Conservation (phyloP, 2,329 filamentous ascomycete species). For the Monosporascus sp. region DNA sequence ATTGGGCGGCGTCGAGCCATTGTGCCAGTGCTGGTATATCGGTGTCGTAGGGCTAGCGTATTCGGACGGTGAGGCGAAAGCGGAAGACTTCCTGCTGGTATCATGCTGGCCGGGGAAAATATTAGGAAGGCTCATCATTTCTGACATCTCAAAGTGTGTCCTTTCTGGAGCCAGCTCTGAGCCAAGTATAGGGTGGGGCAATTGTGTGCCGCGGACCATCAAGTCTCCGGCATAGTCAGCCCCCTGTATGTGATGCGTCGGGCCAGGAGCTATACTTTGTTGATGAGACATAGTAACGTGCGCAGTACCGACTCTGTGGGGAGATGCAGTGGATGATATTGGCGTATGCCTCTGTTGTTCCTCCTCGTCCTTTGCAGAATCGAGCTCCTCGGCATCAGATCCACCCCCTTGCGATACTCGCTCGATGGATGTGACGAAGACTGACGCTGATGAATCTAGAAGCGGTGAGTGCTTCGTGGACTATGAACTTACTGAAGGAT, state of each 20-base stretch:
- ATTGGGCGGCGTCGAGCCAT: conserved; percentile 35
- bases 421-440: conserved; percentile 49
- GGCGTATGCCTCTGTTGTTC: conserved; percentile 29
- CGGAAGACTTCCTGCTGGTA: conserved; percentile 39
- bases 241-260: conserved; percentile 17
- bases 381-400: conserved; percentile 43
- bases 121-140: conserved; percentile 35
- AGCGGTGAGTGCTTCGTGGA: conserved; percentile 6
- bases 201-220: conserved; percentile 38
- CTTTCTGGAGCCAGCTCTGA: conserved; percentile 36
- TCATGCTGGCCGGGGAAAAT: conserved; percentile 42
- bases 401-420: conserved; percentile 42
- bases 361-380: conserved; percentile 37
- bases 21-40: conserved; percentile 43
- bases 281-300: conserved; percentile 31
- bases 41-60: conserved; percentile 35
- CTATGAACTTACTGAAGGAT: neutral
- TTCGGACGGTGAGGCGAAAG: conserved; percentile 39
- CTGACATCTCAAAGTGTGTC: conserved; percentile 24
- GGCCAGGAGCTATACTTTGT: conserved; percentile 31
- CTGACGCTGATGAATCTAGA: conserved; percentile 34
- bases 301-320: conserved; percentile 28
- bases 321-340: conserved; percentile 30
- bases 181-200: conserved; percentile 35
- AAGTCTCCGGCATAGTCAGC: conserved; percentile 29